phyloP scores from a whole-genome alignment of 2,329 filamentous ascomycete genomes.

The Huntiella decipiens region DNA sequence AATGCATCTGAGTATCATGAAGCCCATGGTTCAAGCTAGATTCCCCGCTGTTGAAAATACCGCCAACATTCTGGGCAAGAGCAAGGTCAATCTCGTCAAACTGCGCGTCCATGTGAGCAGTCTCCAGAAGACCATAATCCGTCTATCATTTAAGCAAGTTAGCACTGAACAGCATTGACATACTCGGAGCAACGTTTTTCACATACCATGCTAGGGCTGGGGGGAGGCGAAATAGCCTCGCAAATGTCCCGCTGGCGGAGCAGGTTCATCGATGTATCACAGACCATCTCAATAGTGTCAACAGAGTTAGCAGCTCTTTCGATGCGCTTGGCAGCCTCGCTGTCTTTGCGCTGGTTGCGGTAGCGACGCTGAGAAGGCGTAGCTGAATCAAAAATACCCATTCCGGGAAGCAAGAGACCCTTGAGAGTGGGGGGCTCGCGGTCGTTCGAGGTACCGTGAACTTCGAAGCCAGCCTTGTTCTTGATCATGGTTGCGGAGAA shows the following conservation, averaged over 20 bases:
- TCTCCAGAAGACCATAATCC: no score
- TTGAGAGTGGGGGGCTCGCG: conserved; percentile 30
- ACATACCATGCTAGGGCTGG: conserved; percentile 4
- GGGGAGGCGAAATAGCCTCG: conserved; percentile 29
- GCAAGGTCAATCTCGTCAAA: no score
- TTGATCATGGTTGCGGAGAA: conserved; percentile 10
- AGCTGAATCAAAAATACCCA: conserved; percentile 67
- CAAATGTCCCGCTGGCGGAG: conserved; percentile 36
- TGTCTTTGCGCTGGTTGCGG: conserved; percentile 61
- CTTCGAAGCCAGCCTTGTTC: conserved; percentile 4
- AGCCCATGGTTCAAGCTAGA: no score
- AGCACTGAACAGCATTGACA: background rate
- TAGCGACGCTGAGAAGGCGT: conserved; percentile 53
- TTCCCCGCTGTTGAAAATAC: no score
- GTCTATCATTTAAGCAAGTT: background rate
- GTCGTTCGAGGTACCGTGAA: conserved; percentile 2
- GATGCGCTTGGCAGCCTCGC: conserved; percentile 49
- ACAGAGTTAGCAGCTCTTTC: conserved; percentile 44
- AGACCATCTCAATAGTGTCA: conserved; percentile 45
- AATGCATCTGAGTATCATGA: no score
- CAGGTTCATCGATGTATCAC: conserved; percentile 32
- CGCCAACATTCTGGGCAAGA: no score
- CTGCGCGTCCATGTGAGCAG: no score
- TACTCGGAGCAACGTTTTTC: background rate
- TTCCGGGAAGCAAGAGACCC: conserved; percentile 56